Evolutionary conservation across 805 yeast species (phyloP), one percentile per base, ranked within the genome.

Genomic region (Ogataea trehaloabstinens): DNA sequence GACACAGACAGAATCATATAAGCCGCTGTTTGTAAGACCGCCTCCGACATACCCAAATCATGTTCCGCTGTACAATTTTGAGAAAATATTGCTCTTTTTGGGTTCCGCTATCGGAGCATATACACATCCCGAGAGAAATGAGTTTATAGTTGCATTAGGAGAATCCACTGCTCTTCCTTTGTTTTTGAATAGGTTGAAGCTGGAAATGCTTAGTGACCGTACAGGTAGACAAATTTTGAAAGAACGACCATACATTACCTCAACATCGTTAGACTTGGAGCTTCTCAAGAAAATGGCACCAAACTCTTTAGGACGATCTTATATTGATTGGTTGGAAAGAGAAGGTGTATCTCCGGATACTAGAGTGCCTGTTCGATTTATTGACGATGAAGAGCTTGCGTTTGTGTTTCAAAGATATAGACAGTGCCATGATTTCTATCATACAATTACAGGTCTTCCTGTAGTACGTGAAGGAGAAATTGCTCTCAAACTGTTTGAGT

Each of bases 341-440:
- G 97, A 93, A 61, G 89, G 91, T 1, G 95, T 87, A 1, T 81
- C 93, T 3, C 96, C 97, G 2, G 99, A 93, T 58, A 90, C 96
- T 0, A 72, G 99, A 51, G 89, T 83, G 2, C 83, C 88, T 1
- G 98, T 93, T 7, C 78, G 78, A 44, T 93, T 78, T 62, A 87
- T 93, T 30, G 90, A 86, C 46, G 89, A 93, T 56, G 90, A 86
- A 31, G 95, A 88, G 53, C 75, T 87, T 49, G 96, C 96, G 1
- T 93, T 83, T 56, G 83, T 91, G n/a, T 88, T 81, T 69, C 95
- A 88, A 60, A 69, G 99, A 52, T 93, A 91, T 59, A 76, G 99
- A 37, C 98, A 93, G 59, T 90, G 96, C 57, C 99, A 93, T 56
- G 99, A 93, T 57, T 93, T 93, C 55, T 91, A 89, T 58, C 99